These are phyloP conservation scores for Phoma sp. DNA, from an alignment of 2,329 filamentous ascomycete species.

Conservation along the genomic window DNA sequence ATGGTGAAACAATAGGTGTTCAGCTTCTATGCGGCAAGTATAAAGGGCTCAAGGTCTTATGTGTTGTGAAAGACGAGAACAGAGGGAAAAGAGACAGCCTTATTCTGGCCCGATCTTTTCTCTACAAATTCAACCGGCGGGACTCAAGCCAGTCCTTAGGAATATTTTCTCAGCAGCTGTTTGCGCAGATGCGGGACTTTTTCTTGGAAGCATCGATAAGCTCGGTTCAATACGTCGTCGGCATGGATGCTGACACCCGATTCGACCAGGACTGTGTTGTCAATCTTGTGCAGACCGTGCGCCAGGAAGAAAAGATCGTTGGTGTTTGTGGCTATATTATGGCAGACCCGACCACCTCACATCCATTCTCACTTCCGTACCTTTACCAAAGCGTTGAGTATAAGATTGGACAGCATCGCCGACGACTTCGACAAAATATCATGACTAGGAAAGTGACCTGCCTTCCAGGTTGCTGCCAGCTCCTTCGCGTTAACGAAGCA, in stretches of 20 bases:
- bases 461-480: slow-evolving; percentile 59
- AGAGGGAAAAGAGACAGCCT: slow-evolving; percentile 60
- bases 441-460: slow-evolving; percentile 60
- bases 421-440: slow-evolving; percentile 59
- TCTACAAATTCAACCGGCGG: slow-evolving; percentile 58
- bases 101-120: slow-evolving; percentile 58
- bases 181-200: slow-evolving; percentile 15
- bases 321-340: slow-evolving; percentile 60
- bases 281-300: slow-evolving; percentile 19
- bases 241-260: slow-evolving; percentile 51
- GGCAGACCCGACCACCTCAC: slow-evolving; percentile 52
- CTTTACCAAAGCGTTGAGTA: slow-evolving; percentile 60
- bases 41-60: slow-evolving; percentile 56
- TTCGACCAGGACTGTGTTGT: slow-evolving; percentile 57
- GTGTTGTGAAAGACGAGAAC: slow-evolving; percentile 60
- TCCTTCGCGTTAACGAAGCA: slow-evolving; percentile 51
- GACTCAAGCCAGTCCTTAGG: slow-evolving; percentile 34
- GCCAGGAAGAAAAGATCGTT: slow-evolving; percentile 38
- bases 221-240: slow-evolving; percentile 19
- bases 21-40: slow-evolving; percentile 53
- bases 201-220: slow-evolving; percentile 6
- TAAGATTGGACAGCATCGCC: slow-evolving; percentile 36
- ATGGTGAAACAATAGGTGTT: slow-evolving; percentile 44
- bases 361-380: slow-evolving; percentile 51
- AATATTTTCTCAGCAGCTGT: slow-evolving; percentile 18